phyloP scores from a whole-genome alignment of 1,284 basidiomycete species.

The Phellopilus nigrolimitatus region DNA sequence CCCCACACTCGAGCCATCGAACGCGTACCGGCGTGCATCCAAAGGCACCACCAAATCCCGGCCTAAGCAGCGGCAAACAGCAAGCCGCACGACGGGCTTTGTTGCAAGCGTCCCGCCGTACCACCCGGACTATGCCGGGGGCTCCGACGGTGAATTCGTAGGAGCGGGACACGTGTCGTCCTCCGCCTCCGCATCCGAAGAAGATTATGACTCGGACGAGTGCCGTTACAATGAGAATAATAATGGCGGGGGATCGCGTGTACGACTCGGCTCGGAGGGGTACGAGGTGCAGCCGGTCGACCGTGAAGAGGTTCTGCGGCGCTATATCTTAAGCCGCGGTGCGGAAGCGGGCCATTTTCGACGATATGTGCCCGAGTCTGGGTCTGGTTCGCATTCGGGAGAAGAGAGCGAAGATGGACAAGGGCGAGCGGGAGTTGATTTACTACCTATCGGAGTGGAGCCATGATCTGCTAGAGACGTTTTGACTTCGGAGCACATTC shows the following conservation, averaged over 20 bases:
- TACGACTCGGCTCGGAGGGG: constrained; percentile 75
- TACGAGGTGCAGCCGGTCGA: constrained; percentile 59
- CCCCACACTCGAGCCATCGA: constrained; percentile 64
- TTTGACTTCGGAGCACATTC: too few species aligned
- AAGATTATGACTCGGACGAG: constrained; percentile 25
- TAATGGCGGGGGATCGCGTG: constrained; percentile 28
- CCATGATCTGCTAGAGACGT: too few species aligned
- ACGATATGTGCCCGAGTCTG: constrained; percentile 53
- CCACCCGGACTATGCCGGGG: constrained; percentile 60
- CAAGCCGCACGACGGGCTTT: constrained; percentile 20
- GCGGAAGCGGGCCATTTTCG: constrained; percentile 54
- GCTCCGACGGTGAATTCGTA: constrained; percentile 24
- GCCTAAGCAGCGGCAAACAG: neutral
- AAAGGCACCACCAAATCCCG: constrained; percentile 10
- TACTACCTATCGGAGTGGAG: too few species aligned
- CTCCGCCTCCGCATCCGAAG: constrained; percentile 17
- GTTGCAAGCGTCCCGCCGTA: constrained; percentile 60
- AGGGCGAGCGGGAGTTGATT: too few species aligned
- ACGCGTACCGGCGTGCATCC: constrained; percentile 29
- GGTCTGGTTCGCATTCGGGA: constrained; percentile 10
- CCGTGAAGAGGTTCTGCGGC: constrained; percentile 55
- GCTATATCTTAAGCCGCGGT: constrained; percentile 49
- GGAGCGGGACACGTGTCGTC: neutral
- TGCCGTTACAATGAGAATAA: constrained; percentile 26
- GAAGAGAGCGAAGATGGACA: constrained; percentile 5